These are phyloP conservation scores for Exophiala phaeomuriformis DNA, from an alignment of 2,329 filamentous ascomycete species.

Conservation along the genomic window DNA sequence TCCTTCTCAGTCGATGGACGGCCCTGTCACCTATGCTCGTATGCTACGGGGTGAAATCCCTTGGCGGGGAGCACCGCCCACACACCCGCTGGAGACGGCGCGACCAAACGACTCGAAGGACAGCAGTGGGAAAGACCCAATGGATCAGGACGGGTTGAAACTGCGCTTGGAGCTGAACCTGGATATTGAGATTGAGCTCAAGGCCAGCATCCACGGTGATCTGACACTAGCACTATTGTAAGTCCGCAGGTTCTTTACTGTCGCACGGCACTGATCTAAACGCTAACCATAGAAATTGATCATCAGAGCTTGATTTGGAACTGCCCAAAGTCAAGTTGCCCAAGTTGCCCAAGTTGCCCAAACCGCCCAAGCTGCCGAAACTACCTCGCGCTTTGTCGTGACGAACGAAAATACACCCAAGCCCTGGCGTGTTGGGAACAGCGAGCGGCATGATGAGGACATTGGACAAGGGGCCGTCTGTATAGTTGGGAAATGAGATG, in stretches of 20 bases:
- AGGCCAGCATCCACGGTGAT: slow-evolving; percentile 79
- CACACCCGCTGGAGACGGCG: slow-evolving; percentile 37
- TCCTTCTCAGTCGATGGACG: slow-evolving; percentile 50
- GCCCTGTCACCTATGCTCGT: slow-evolving; percentile 48
- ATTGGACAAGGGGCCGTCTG: too few species aligned
- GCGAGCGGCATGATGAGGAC: too few species aligned
- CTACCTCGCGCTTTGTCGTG: slow-evolving; percentile 4
- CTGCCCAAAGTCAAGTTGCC: slow-evolving; percentile 22
- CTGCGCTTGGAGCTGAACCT: slow-evolving; percentile 69
- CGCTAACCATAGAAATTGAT: slow-evolving; percentile 24
- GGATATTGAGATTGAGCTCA: slow-evolving; percentile 76
- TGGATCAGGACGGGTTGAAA: slow-evolving; percentile 48
- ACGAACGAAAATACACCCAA: slow-evolving; percentile 1
- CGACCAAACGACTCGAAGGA: slow-evolving; percentile 42
- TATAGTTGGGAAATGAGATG: too few species aligned
- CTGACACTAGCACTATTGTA: slow-evolving; percentile 70
- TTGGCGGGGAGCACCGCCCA: slow-evolving; percentile 45
- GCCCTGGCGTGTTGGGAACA: background rate
- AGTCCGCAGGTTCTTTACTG: slow-evolving; percentile 34
- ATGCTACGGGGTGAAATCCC: slow-evolving; percentile 51
- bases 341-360: slow-evolving; percentile 17
- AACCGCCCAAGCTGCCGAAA: slow-evolving; percentile 12
- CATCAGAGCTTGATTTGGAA: slow-evolving; percentile 22
- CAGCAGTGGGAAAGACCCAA: slow-evolving; percentile 32
- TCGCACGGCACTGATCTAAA: slow-evolving; percentile 10